Evolutionary conservation across 139 green algal species (phyloP).

Genomic region (Coccomyxa sp.): DNA sequence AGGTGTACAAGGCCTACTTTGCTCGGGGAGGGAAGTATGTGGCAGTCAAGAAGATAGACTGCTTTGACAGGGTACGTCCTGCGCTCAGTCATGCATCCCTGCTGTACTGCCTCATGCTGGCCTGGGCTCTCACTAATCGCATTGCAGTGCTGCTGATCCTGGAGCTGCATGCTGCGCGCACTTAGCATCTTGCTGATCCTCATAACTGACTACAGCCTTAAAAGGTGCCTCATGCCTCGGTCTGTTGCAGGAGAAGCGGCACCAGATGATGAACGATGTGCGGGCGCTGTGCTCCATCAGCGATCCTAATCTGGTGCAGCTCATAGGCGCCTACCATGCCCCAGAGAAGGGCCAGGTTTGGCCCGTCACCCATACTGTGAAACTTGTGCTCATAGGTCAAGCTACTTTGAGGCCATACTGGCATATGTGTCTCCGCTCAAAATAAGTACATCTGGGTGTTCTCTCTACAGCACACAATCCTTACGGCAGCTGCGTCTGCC

Average conservation of each 20-base stretch:
- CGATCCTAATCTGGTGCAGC: slow-evolving; percentile 53
- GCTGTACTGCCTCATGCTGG: not conserved
- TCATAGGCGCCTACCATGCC: slow-evolving; percentile 77
- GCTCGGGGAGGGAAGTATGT: slow-evolving; percentile 62
- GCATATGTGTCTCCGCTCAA: no score
- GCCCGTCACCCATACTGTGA: no score
- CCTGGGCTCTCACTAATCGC: not conserved
- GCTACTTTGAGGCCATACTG: no score
- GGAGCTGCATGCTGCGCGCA: not conserved
- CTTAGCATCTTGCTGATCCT: not conserved
- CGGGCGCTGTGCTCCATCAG: slow-evolving; percentile 71
- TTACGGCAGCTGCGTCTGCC: not conserved
- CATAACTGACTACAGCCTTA: not conserved
- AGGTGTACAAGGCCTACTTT: slow-evolving; percentile 79
- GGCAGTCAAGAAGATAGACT: slow-evolving; percentile 82
- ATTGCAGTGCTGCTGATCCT: not conserved
- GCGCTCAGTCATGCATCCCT: not conserved
- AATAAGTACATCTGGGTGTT: no score
- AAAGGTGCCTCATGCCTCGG: not conserved
- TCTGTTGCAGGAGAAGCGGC: slow-evolving; percentile 59
- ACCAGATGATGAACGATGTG: slow-evolving; percentile 88
- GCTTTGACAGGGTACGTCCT: slow-evolving; percentile 44
- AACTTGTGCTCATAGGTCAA: no score
- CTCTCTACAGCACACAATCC: no score
- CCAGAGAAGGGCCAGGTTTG: slow-evolving; percentile 53